phyloP scores from a whole-genome alignment of 495 filamentous ascomycete genomes.

The Hapsidospora chrysogenum region DNA sequence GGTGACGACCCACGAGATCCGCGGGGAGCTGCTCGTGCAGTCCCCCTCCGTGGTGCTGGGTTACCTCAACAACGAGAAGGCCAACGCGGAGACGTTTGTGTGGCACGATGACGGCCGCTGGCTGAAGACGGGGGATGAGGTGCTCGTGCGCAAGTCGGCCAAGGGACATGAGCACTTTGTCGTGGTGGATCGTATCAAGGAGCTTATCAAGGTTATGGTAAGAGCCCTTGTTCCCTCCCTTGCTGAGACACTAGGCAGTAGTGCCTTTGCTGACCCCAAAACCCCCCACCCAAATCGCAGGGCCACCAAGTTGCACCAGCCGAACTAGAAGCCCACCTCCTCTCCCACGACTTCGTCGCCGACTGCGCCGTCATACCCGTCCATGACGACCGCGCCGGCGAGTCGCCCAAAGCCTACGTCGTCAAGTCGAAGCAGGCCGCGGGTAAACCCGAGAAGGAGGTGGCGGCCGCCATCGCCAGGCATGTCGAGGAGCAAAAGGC shows the following conservation, averaged over 20 bases:
- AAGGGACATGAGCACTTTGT: conserved; percentile 60
- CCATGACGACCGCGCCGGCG: conserved; percentile 57
- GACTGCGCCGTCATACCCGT: conserved; percentile 77
- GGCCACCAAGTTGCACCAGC: conserved; percentile 84
- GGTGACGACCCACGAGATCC: conserved; percentile 57
- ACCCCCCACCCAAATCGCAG: too few species aligned
- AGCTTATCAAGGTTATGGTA: conserved; percentile 89
- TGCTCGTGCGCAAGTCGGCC: conserved; percentile 44
- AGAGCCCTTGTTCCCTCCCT: conserved; percentile 2
- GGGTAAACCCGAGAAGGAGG: conserved; percentile 24
- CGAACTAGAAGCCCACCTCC: conserved; percentile 77
- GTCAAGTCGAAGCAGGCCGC: conserved; percentile 54
- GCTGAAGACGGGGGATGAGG: conserved; percentile 80
- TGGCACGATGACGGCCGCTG: conserved; percentile 53
- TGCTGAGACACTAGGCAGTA: background rate
- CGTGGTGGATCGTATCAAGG: conserved; percentile 82
- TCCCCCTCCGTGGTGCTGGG: conserved; percentile 64
- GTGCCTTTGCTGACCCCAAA: background rate
- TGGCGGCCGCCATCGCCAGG: conserved; percentile 48
- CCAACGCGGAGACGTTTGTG: conserved; percentile 65
- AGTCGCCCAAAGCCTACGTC: conserved; percentile 78
- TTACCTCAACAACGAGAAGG: conserved; percentile 73
- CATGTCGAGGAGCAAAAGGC: conserved; percentile 74
- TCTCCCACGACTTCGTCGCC: conserved; percentile 62
- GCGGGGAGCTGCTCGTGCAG: conserved; percentile 65